Base-by-base conservation (phyloP, 2,329 filamentous ascomycete genomes). In the Epichloe festucae region DNA sequence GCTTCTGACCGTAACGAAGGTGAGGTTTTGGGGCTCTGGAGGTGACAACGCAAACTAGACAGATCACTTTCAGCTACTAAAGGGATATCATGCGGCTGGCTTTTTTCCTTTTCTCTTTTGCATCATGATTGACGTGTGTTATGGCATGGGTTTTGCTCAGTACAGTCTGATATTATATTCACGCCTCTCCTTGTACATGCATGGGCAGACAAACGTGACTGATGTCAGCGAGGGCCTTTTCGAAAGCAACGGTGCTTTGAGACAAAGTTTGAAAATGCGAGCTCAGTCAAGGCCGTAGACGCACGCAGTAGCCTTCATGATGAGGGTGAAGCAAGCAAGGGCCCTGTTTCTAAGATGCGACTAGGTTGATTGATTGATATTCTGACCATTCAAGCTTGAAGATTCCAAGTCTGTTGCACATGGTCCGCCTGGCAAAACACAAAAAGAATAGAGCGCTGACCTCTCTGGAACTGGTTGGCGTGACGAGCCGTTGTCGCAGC, bases 71-170 rank as follows among this genome's bases (percentile, higher is more conserved):
- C 63, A 65, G 63, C 63, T 64, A 63, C 57, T 61, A 59, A 58
- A 63, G 65, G 67, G 62, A 65, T 64, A 63, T 63, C 59, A 61
- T 63, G 64, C 62, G 63, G 61, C 61, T 65, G 63, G 65, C 58
- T 60, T 66, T 64, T 62, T 62, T 36, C 12, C 15, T 44, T 48
- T 27, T 34, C 35, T 31, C 34, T 49, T 63, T 68, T 64, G 63
- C 67, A 66, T 67, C 58, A 57, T 31, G 31, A 31, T 66, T 57
- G 57, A 60, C 39, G 52, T 57, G 58, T 65, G 59, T 56, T 56
- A 56, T 56, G 53, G 56, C 58, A 61, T 60, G 53, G 17, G 31
- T 17, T 19, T 45, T 38, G 15, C 39, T 53, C 53, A 57, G 55
- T 31, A 48, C 15, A 41, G 14, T 11, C 31, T 31, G 31, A 4